phyloP scores from a whole-genome alignment of 2,329 filamentous ascomycete genomes.

The Aspergillus unguis region DNA sequence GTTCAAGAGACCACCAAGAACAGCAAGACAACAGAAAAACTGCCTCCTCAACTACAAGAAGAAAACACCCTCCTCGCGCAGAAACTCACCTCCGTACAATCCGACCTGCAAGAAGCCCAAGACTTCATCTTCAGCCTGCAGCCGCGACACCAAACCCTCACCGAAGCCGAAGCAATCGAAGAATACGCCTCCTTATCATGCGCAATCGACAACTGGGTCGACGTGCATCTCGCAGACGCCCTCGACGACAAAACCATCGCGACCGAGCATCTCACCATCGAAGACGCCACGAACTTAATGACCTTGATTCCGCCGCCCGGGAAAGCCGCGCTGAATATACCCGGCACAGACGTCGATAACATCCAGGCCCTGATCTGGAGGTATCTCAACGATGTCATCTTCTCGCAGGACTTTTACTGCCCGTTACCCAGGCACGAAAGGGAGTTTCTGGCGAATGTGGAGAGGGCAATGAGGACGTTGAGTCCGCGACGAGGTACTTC shows the following conservation, averaged over 20 bases:
- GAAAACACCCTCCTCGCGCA: not conserved
- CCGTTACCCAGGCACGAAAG: not conserved
- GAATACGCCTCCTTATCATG: not conserved
- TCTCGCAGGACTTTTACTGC: slow-evolving; percentile 11
- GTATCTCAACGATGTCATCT: slow-evolving; percentile 2
- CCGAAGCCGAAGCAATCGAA: slow-evolving; percentile 1
- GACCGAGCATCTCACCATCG: not conserved
- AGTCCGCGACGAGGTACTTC: slow-evolving; percentile 1
- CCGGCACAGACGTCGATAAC: slow-evolving; percentile 1
- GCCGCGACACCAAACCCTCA: slow-evolving; percentile 3
- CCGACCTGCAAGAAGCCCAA: slow-evolving; percentile 10
- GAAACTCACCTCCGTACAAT: not conserved
- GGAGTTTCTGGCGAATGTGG: slow-evolving; percentile 1
- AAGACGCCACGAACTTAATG: slow-evolving; percentile 6
- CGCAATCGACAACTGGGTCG: slow-evolving; percentile 10
- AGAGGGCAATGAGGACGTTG: slow-evolving; percentile 3
- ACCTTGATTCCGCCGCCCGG: not conserved
- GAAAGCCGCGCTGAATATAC: not conserved
- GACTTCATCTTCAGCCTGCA: slow-evolving; percentile 10
- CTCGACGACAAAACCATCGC: slow-evolving; percentile 1
- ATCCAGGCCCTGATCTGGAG: slow-evolving; percentile 2
- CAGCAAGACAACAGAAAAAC: not conserved
- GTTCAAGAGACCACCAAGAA: not conserved
- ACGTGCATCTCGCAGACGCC: slow-evolving; percentile 6
- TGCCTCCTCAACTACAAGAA: not conserved